Evolutionary conservation across 345 rosid species (phyloP).

Genomic region (Linum trigynum): DNA sequence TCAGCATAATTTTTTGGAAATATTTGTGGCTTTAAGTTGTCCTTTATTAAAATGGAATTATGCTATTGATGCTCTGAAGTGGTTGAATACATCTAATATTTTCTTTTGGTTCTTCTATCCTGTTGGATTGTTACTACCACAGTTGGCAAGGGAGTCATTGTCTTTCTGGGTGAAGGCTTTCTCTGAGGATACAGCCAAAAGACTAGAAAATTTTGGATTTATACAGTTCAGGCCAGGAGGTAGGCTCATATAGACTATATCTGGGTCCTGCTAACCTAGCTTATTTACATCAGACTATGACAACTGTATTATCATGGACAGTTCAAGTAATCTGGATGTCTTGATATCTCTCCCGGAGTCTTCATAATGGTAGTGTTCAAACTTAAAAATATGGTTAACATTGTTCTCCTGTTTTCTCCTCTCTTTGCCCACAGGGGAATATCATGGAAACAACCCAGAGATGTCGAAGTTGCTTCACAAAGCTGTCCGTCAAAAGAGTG

Average conservation of each 20-base stretch:
- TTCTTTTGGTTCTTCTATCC: constrained; percentile 12
- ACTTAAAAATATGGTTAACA: too few species aligned
- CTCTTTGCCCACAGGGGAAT: constrained; percentile 49
- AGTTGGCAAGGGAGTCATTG: constrained; percentile 91
- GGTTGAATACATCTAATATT: not conserved
- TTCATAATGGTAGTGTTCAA: too few species aligned
- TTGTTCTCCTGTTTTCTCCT: not conserved
- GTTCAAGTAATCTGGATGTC: not conserved
- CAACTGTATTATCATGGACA: not conserved
- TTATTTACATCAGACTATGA: not conserved
- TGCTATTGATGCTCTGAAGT: not conserved
- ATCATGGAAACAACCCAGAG: constrained; percentile 98
- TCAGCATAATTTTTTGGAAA: not conserved
- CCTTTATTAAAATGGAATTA: not conserved
- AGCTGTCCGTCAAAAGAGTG: constrained; percentile 96
- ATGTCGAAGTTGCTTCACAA: constrained; percentile 96
- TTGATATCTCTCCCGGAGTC: not conserved
- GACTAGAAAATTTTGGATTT: constrained; percentile 91
- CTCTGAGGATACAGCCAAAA: constrained; percentile 92
- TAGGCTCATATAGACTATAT: constrained; percentile 1
- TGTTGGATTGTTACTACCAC: constrained; percentile 6
- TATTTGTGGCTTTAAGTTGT: not conserved
- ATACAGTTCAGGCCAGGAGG: constrained; percentile 97
- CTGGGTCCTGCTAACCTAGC: not conserved
- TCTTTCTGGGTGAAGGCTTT: constrained; percentile 99